Percentiles rank a stretch among this genome's conserved stretches.
Evolutionary conservation across 2,329 filamentous ascomycete species (phyloP).

Genomic region (Microdochium bolleyi): DNA sequence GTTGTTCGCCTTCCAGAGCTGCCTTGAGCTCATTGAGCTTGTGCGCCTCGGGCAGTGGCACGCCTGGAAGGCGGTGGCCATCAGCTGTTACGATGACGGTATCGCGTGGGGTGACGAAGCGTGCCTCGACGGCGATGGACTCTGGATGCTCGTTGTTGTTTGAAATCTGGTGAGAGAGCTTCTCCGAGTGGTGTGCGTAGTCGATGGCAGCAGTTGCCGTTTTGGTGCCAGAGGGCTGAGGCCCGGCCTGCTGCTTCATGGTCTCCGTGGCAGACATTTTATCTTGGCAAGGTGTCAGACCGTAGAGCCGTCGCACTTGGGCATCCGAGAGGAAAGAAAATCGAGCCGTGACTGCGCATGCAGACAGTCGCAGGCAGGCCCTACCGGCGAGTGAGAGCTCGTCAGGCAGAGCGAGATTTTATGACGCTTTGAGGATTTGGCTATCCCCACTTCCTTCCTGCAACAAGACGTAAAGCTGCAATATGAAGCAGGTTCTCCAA

Average conservation of each 20-base stretch:
- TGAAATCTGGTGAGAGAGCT: constrained; percentile 35
- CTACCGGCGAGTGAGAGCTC: too few relatives aligned
- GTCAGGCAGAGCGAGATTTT: too few relatives aligned
- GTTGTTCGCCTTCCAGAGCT: constrained; percentile 24
- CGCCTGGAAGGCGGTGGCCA: constrained; percentile 57
- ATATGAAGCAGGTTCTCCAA: neutral
- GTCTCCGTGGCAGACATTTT: neutral
- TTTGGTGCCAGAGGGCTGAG: constrained; percentile 11
- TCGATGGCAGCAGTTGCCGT: constrained; percentile 37
- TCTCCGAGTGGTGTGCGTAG: constrained; percentile 55
- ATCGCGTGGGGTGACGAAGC: constrained; percentile 62
- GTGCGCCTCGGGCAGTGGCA: constrained; percentile 62
- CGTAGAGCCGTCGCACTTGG: too few relatives aligned
- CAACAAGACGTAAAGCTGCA: neutral
- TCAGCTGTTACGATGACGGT: constrained; percentile 62
- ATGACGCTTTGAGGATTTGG: neutral
- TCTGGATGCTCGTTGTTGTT: constrained; percentile 16
- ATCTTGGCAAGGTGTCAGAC: too few relatives aligned
- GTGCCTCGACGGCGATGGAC: constrained; percentile 52
- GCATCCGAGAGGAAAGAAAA: too few relatives aligned
- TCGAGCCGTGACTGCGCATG: too few relatives aligned
- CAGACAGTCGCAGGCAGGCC: too few relatives aligned
- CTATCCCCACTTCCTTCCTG: neutral
- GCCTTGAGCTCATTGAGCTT: constrained; percentile 59
- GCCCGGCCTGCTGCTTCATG: neutral